Percentiles rank a stretch among this genome's conserved stretches.
These are phyloP conservation scores for Schizosaccharomyces japonicus DNA, from an alignment of 805 yeast species.

Conservation along the genomic window DNA sequence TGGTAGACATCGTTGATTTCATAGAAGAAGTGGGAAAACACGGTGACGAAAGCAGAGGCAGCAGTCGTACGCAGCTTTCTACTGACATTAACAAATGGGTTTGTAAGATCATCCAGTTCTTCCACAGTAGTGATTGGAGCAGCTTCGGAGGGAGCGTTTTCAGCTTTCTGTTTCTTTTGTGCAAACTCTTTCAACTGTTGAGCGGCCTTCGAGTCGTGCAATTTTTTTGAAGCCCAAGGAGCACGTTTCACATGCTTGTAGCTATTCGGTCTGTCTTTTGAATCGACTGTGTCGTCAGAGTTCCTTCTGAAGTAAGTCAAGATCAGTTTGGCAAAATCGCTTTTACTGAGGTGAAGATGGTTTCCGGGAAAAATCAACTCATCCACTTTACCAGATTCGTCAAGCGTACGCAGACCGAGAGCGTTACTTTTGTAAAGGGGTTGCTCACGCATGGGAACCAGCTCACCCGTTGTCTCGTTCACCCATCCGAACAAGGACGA, in stretches of 20 bases:
- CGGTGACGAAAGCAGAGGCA: not conserved
- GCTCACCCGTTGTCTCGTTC: conserved; percentile 21
- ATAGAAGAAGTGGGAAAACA: not conserved
- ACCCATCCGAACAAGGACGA: conserved; percentile 39
- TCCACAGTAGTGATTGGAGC: not conserved
- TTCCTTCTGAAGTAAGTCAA: not conserved
- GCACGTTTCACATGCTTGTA: too few relatives aligned
- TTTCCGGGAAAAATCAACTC: conserved; percentile 29
- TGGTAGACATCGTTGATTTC: not conserved
- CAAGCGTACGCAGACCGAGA: conserved; percentile 33
- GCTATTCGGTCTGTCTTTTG: too few relatives aligned
- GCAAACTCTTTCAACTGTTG: not conserved
- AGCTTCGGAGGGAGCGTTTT: not conserved
- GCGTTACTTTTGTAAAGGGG: conserved; percentile 28
- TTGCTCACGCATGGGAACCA: conserved; percentile 27
- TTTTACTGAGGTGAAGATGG: conserved; percentile 39
- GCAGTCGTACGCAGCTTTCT: too few relatives aligned
- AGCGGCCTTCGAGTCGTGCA: not conserved
- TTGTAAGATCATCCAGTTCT: too few relatives aligned
- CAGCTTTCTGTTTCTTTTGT: not conserved
- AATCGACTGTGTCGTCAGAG: too few relatives aligned
- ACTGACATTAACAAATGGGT: too few relatives aligned
- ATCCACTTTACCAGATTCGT: conserved; percentile 22
- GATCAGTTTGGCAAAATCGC: not conserved
- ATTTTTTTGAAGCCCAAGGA: not conserved